These are phyloP conservation scores for Dendrobium nobile DNA, from an alignment of 106 monocot species.

Conservation along the genomic window DNA sequence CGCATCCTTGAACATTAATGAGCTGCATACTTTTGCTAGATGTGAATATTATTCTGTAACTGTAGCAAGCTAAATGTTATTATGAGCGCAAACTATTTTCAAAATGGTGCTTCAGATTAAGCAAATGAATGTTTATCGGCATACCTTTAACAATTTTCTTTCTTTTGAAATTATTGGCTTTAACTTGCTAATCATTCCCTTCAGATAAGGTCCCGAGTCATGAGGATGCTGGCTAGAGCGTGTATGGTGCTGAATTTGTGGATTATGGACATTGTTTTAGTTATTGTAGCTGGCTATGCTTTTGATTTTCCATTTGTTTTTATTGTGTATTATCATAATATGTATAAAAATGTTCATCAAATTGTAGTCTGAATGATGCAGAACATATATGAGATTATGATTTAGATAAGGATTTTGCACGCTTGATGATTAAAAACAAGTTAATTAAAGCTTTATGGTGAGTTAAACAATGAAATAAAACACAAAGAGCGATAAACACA, in stretches of 20 bases:
- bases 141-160: neutral
- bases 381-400: too few relatives aligned
- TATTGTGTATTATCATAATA: too few relatives aligned
- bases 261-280: neutral
- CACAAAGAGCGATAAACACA: too few relatives aligned
- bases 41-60: slow-evolving; percentile 2
- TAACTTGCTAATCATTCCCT: neutral
- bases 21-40: neutral
- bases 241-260: neutral
- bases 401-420: too few relatives aligned
- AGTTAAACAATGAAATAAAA: too few relatives aligned
- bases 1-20: neutral
- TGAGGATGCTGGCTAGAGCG: neutral
- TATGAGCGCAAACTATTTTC: neutral
- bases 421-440: too few relatives aligned
- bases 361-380: neutral
- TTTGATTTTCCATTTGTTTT: neutral
- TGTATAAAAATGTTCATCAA: neutral
- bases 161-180: too few relatives aligned
- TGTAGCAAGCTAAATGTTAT: neutral
- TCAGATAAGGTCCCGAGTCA: neutral
- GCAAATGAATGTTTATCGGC: neutral
- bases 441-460: too few relatives aligned
- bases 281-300: neutral
- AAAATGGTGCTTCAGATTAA: neutral